Percentiles rank a stretch among this genome's conserved stretches.
Conservation (phyloP, 2,329 filamentous ascomycete species). For the Xylariaceae sp. region DNA sequence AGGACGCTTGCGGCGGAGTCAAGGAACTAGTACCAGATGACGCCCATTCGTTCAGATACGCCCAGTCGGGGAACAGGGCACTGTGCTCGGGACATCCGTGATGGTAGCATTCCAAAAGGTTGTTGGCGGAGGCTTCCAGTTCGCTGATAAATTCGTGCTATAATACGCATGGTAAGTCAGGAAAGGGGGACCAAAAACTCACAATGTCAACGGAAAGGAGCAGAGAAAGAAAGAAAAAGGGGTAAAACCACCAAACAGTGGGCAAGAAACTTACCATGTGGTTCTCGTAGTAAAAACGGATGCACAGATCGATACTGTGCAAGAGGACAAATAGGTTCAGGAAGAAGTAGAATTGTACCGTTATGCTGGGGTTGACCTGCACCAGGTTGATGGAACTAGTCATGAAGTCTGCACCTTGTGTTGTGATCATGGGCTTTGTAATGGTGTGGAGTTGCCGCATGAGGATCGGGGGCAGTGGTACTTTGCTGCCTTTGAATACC, state of each 20-base stretch:
- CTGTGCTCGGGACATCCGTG: not conserved
- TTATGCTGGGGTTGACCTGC: not conserved
- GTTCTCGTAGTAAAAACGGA: not conserved
- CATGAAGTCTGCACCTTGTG: not conserved
- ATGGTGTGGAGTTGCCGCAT: not conserved
- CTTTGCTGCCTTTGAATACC: not conserved
- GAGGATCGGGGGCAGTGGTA: not conserved
- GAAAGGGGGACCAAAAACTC: too few relatives aligned
- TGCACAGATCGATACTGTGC: not conserved
- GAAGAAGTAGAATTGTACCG: not conserved
- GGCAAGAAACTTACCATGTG: not conserved
- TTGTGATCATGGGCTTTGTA: not conserved
- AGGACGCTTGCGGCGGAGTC: not conserved
- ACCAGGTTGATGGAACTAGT: not conserved
- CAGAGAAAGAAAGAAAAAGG: too few relatives aligned
- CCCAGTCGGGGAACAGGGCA: not conserved
- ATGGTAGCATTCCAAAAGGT: not conserved
- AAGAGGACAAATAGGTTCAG: not conserved
- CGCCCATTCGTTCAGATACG: not conserved
- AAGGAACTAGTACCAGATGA: too few relatives aligned
- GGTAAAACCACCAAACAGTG: not conserved
- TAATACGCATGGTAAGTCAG: too few relatives aligned
- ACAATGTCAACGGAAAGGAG: too few relatives aligned
- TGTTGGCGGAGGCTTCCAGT: not conserved
- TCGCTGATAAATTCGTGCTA: too few relatives aligned